Conservation (phyloP, 2,329 filamentous ascomycete species). For the Neonectria ditissima region DNA sequence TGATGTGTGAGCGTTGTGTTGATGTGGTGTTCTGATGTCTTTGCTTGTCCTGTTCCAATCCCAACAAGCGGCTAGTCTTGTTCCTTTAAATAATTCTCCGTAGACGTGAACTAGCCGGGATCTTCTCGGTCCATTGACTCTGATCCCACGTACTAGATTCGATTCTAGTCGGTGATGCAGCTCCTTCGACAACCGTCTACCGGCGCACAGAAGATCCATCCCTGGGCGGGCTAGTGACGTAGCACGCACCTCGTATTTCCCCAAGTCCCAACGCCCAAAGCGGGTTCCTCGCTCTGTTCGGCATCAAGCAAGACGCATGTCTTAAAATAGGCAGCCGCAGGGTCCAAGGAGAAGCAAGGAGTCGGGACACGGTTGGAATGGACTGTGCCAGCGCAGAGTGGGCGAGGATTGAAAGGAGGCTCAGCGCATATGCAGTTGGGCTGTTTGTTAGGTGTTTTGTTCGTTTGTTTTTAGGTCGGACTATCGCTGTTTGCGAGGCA, state of each 20-base stretch:
- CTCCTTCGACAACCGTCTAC: slow-evolving; percentile 33
- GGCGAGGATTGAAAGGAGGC: too few species aligned
- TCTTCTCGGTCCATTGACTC: not conserved
- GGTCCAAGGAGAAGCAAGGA: not conserved
- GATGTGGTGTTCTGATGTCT: slow-evolving; percentile 2
- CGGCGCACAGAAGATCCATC: slow-evolving; percentile 29
- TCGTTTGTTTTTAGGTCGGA: not conserved
- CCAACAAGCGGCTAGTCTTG: slow-evolving; percentile 13
- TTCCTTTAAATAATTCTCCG: slow-evolving; percentile 34
- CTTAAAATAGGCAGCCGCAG: not conserved
- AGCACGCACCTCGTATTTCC: slow-evolving; percentile 44
- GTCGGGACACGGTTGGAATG: not conserved
- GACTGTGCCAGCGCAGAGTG: not conserved
- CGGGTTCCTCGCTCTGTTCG: slow-evolving; percentile 13
- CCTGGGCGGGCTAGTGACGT: slow-evolving; percentile 36
- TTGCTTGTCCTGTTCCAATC: not conserved
- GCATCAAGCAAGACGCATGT: slow-evolving; percentile 1
- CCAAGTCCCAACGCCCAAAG: slow-evolving; percentile 24
- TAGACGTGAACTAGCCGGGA: not conserved
- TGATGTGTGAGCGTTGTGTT: slow-evolving; percentile 2
- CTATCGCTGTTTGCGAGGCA: not conserved
- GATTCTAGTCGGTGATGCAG: slow-evolving; percentile 9
- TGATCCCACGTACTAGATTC: not conserved
- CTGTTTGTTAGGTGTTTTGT: not conserved
- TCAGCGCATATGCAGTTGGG: not conserved